phyloP scores from a whole-genome alignment of 2,329 filamentous ascomycete species.

The Fusarium chlamydosporum region DNA sequence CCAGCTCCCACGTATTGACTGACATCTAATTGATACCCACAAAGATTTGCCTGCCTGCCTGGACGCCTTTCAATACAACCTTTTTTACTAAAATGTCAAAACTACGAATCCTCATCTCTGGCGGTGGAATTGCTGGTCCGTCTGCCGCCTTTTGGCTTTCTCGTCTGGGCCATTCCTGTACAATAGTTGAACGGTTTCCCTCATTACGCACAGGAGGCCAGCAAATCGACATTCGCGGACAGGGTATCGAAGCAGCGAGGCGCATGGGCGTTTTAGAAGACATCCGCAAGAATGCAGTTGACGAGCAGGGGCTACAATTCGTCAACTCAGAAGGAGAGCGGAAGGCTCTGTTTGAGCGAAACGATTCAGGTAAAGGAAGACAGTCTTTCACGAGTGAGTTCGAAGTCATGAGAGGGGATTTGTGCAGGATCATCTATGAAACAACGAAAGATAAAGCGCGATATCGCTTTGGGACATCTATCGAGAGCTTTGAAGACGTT shows the following conservation, averaged over 20 bases:
- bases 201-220: conserved; percentile 58
- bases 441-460: conserved; percentile 47
- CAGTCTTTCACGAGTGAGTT: conserved; percentile 68
- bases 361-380: conserved; percentile 56
- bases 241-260: conserved; percentile 57
- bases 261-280: conserved; percentile 58
- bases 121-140: conserved; percentile 62
- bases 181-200: conserved; percentile 60
- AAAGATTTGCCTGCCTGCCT: no score
- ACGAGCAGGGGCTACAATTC: conserved; percentile 59
- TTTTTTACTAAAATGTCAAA: conserved; percentile 17
- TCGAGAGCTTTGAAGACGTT: conserved; percentile 30
- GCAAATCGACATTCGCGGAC: conserved; percentile 63
- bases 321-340: conserved; percentile 58
- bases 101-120: conserved; percentile 64
- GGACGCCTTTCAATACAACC: background rate
- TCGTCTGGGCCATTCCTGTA: conserved; percentile 56
- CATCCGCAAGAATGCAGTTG: conserved; percentile 62
- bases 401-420: conserved; percentile 71
- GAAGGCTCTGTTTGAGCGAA: conserved; percentile 58
- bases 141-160: conserved; percentile 60
- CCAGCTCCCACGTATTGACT: background rate
- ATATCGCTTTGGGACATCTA: conserved; percentile 30
- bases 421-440: conserved; percentile 66
- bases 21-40: no score